Conservation (phyloP, 164 flowering plant species). For the Macadamia integrifolia region DNA sequence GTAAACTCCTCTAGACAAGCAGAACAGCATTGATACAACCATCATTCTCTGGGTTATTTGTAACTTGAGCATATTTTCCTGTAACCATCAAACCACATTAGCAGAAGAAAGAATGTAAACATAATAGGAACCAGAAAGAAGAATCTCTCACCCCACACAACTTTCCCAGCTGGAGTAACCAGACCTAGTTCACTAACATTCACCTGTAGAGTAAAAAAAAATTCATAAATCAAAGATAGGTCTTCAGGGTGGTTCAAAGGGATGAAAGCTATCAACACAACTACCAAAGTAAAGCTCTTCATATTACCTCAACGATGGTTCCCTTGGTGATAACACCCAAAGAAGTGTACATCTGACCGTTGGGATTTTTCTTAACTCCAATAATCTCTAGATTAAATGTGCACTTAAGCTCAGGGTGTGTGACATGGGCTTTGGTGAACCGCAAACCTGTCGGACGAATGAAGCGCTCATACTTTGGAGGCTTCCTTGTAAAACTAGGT, state of each 20-base stretch:
- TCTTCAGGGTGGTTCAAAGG: background rate
- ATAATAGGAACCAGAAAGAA: background rate
- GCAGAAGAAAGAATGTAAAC: background rate
- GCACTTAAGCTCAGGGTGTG: constrained; percentile 95
- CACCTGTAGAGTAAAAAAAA: constrained; percentile 38
- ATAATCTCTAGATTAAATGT: constrained; percentile 94
- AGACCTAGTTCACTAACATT: constrained; percentile 94
- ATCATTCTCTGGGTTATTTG: constrained; percentile 94
- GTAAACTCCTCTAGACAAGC: constrained; percentile 38
- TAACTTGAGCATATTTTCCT: constrained; percentile 96
- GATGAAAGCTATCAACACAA: background rate
- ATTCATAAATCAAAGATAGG: background rate
- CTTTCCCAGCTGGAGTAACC: constrained; percentile 98
- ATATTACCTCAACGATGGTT: constrained; percentile 83
- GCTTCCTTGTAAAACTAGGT: constrained; percentile 87
- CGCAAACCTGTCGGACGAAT: constrained; percentile 89
- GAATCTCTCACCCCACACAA: constrained; percentile 79
- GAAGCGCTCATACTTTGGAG: constrained; percentile 96
- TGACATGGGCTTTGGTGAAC: constrained; percentile 91
- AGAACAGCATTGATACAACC: constrained; percentile 91
- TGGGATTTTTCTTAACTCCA: constrained; percentile 95
- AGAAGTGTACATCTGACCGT: constrained; percentile 92
- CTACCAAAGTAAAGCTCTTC: background rate
- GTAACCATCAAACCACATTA: constrained; percentile 16
- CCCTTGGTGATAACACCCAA: constrained; percentile 95